Evolutionary conservation across 169 alveolate genomes (phyloP), one percentile per base, ranked within the genome.

Genomic region (Cryptosporidium canis): DNA sequence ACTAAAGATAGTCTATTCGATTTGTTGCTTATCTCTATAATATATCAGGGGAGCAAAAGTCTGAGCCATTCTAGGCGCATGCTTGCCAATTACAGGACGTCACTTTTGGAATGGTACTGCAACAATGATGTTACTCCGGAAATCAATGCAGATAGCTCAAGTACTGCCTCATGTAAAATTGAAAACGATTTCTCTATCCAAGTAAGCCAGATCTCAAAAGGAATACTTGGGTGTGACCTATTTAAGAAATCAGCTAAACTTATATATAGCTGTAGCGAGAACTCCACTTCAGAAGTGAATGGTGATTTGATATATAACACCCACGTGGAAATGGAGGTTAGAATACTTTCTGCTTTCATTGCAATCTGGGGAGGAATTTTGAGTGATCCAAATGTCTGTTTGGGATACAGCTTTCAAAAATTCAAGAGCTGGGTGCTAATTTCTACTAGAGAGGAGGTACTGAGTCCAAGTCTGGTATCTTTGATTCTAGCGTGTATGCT

Each of bases 321-420:
- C 16, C 14, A 6, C 9, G 3, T 37, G 7, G 24, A 70, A 6
- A 70, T 55, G 3, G 84, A 51, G 21, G n/a, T 70, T 14, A 77
- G 87, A 39, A 24, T 39, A 14, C 21, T 77, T 9, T 77, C 77
- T 16, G 6, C 39, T 56, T 27, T 77, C 8, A 27, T 77, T 7
- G 43, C 72, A 12, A 21, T 77, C 27, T 77, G 87, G 87, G 87
- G 87, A 12, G 56, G 87, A 6, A 12, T 77, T 21, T 9, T 31
- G n/a, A 16, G 18, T 39, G 18, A 61, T 21, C 11, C 55, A n/a
- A 29, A 43, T 37, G n/a, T 77, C 33, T 39, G 35, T 0, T 3
- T 63, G 44, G 87, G 72, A 41, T 58, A 53, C 14, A 58, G 43
- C 61, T 41, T 61, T 21, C 70, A 77, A 37, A 77, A 77, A 58